Percentiles rank a stretch among this genome's conserved stretches.
These are phyloP conservation scores for Copromyces sp. DNA, from an alignment of 495 filamentous ascomycete genomes.

Conservation along the genomic window DNA sequence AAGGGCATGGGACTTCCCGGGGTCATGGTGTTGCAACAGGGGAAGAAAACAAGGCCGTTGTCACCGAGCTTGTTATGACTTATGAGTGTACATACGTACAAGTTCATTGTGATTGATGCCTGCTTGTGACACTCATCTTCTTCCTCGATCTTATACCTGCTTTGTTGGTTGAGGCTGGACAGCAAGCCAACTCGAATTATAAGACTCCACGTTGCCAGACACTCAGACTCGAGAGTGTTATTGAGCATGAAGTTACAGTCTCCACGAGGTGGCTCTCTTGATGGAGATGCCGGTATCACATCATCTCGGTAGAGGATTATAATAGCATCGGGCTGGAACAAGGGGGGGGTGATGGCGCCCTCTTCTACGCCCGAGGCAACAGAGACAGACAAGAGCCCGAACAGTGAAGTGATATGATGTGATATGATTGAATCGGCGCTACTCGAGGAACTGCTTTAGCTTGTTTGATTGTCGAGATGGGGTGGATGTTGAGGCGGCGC, in stretches of 20 bases:
- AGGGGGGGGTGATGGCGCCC: neutral
- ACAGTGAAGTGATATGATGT: neutral
- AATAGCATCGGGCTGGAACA: neutral
- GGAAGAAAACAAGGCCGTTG: neutral
- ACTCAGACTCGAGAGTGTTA: neutral
- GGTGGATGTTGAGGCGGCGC: neutral
- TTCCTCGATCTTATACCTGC: neutral
- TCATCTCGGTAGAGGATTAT: neutral
- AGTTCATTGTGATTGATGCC: neutral
- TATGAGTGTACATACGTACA: neutral
- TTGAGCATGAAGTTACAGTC: neutral
- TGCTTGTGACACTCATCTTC: neutral
- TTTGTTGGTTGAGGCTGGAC: neutral
- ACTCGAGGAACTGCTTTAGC: neutral
- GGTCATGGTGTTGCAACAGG: neutral
- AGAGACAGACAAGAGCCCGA: neutral
- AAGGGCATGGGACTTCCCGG: neutral
- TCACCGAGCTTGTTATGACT: neutral
- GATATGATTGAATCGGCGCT: neutral
- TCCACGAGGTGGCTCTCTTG: neutral
- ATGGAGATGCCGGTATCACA: neutral
- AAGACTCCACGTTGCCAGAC: neutral
- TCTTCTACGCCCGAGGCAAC: neutral
- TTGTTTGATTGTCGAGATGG: neutral
- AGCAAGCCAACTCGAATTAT: neutral